A percentile compares a stretch with the other conserved stretches of the same genome.
Evolutionary conservation across 2,329 filamentous ascomycete species (phyloP).

Genomic region (Claviceps paspali): DNA sequence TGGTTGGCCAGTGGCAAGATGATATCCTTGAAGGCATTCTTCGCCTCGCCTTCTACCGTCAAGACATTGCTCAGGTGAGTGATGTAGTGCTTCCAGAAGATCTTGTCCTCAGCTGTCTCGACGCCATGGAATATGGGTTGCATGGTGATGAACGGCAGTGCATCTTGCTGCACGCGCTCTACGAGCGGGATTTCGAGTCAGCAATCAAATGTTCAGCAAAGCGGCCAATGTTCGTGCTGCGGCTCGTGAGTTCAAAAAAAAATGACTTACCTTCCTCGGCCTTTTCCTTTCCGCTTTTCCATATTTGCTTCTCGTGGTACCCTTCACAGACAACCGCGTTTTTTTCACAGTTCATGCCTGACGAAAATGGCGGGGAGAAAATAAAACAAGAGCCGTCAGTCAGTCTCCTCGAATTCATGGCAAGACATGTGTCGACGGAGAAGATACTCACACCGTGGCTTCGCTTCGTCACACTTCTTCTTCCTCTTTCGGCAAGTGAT

Average conservation of each 20-base stretch:
- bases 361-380: too few relatives aligned
- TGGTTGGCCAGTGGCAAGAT: conserved; percentile 67
- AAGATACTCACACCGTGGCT: conserved; percentile 39
- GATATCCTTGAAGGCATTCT: conserved; percentile 76
- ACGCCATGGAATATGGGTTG: conserved; percentile 63
- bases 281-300: conserved; percentile 72
- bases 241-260: background rate
- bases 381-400: background rate
- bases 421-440: background rate
- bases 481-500: conserved; percentile 53
- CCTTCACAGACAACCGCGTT: conserved; percentile 86
- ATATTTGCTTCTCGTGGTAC: conserved; percentile 73
- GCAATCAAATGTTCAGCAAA: background rate
- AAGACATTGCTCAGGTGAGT: conserved; percentile 65
- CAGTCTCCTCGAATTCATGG: background rate
- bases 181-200: background rate
- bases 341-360: conserved; percentile 80
- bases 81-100: conserved; percentile 74
- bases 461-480: conserved; percentile 59
- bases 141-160: conserved; percentile 38
- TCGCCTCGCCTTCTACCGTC: conserved; percentile 65
- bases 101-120: conserved; percentile 62
- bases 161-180: conserved; percentile 35
- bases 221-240: background rate
- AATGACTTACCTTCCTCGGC: conserved; percentile 45